Conservation (phyloP, 352 stramenopile genomes). For the Phytophthora ohioensis region DNA sequence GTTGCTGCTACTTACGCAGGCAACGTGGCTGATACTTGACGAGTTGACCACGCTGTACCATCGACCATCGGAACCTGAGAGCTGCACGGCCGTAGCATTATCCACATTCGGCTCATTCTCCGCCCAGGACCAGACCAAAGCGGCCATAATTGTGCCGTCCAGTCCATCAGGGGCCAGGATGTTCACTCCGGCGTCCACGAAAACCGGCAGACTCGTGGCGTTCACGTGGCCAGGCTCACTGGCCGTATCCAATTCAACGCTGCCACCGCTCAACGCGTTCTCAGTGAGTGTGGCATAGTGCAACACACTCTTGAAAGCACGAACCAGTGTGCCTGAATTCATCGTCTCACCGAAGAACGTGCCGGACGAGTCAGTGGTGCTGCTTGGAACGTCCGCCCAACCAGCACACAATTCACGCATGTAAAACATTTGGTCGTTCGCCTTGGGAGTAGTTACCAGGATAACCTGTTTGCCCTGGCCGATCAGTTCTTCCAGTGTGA, state of each 20-base stretch:
- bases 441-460: constrained; percentile 50
- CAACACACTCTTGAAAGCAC: constrained; percentile 54
- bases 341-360: constrained; percentile 55
- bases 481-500: constrained; percentile 61
- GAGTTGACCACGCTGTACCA: constrained; percentile 61
- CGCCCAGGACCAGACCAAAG: constrained; percentile 75
- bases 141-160: constrained; percentile 55
- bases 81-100: constrained; percentile 47
- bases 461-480: constrained; percentile 61
- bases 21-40: constrained; percentile 54
- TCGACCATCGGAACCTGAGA: constrained; percentile 58
- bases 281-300: constrained; percentile 67
- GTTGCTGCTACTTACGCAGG: constrained; percentile 63
- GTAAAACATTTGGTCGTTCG: constrained; percentile 69
- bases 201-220: constrained; percentile 48
- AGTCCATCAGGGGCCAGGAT: constrained; percentile 64
- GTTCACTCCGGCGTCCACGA: constrained; percentile 68
- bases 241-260: constrained; percentile 25
- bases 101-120: constrained; percentile 50
- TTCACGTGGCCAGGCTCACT: constrained; percentile 42
- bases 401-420: constrained; percentile 56
- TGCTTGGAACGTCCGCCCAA: constrained; percentile 54
- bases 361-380: constrained; percentile 20
- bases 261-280: constrained; percentile 31
- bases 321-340: constrained; percentile 57